phyloP scores from a whole-genome alignment of 2,329 filamentous ascomycete species.

The Hirsutella thompsonii region DNA sequence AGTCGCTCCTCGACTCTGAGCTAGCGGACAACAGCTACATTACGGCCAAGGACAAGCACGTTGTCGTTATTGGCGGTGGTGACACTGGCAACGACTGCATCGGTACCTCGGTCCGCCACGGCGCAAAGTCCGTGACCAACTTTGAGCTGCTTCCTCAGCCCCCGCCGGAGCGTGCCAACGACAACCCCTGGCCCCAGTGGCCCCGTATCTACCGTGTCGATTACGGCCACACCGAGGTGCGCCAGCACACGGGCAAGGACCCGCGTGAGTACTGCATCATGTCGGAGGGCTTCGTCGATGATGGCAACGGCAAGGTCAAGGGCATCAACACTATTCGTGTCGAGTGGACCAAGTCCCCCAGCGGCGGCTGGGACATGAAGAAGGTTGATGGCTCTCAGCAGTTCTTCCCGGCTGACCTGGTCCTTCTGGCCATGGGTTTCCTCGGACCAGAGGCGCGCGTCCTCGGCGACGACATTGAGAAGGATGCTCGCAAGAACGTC shows the following conservation, averaged over 20 bases:
- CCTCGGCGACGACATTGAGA: conserved; percentile 77
- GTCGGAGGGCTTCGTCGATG: conserved; percentile 91
- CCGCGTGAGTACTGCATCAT: conserved; percentile 97
- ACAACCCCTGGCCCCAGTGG: conserved; percentile 99
- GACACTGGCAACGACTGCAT: conserved; percentile 98
- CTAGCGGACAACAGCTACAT: conserved; percentile 78
- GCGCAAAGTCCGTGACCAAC: conserved; percentile 91
- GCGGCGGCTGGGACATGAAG: conserved; percentile 97
- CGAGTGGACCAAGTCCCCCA: conserved; percentile 85
- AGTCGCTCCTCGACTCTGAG: conserved; percentile 87
- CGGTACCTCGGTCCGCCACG: conserved; percentile 88
- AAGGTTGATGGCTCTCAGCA: conserved; percentile 86
- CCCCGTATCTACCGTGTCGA: conserved; percentile 97
- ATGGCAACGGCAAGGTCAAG: conserved; percentile 77
- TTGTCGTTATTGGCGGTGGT: conserved; percentile 93
- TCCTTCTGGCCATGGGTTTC: conserved; percentile 95
- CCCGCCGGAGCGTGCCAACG: conserved; percentile 74
- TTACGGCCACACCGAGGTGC: conserved; percentile 91
- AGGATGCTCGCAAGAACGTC: conserved; percentile 87
- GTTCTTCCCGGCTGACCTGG: conserved; percentile 92
- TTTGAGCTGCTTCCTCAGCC: conserved; percentile 93
- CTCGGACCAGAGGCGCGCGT: conserved; percentile 83
- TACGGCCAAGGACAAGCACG: conserved; percentile 88
- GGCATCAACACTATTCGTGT: conserved; percentile 94
- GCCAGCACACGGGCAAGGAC: conserved; percentile 91